phyloP scores from a whole-genome alignment of 768 basidiomycete species.

The Tylopilus felleus region DNA sequence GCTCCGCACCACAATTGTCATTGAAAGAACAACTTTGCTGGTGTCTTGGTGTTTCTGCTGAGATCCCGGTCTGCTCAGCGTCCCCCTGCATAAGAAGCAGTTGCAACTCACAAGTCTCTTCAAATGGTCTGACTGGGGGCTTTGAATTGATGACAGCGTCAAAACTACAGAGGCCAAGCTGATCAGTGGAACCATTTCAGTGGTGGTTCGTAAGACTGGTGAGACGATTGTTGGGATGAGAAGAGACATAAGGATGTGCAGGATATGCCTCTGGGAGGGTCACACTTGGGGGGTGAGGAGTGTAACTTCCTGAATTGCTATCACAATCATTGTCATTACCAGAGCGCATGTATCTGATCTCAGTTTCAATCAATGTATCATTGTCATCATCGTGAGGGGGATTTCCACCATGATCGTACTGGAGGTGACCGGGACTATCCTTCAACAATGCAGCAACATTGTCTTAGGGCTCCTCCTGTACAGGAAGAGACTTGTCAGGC shows the following conservation, averaged over 20 bases:
- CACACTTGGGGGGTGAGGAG: slow-evolving; percentile 64
- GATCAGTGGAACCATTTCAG: slow-evolving; percentile 58
- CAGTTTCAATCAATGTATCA: slow-evolving; percentile 44
- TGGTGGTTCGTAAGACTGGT: slow-evolving; percentile 45
- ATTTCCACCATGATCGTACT: slow-evolving; percentile 35
- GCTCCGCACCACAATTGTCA: slow-evolving; percentile 20
- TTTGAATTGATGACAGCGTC: slow-evolving; percentile 56
- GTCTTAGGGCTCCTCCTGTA: slow-evolving; percentile 75
- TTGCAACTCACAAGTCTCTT: slow-evolving; percentile 30
- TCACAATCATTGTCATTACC: slow-evolving; percentile 22
- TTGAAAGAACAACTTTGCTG: slow-evolving; percentile 18
- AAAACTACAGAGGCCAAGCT: slow-evolving; percentile 56
- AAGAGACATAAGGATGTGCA: slow-evolving; percentile 28
- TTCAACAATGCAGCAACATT: slow-evolving; percentile 41
- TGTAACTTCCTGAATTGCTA: slow-evolving; percentile 55
- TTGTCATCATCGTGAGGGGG: slow-evolving; percentile 45
- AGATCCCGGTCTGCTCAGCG: slow-evolving; percentile 15
- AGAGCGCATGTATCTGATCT: slow-evolving; percentile 32
- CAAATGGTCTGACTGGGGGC: slow-evolving; percentile 25
- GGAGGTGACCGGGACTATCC: slow-evolving; percentile 37
- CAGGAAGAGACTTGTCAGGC: slow-evolving; percentile 69
- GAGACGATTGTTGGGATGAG: slow-evolving; percentile 29
- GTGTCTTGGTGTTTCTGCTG: slow-evolving; percentile 17
- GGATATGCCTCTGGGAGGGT: slow-evolving; percentile 50
- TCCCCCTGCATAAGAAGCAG: slow-evolving; percentile 3